Conservation (phyloP, 441 rosid species). For the Populus hybrid region DNA sequence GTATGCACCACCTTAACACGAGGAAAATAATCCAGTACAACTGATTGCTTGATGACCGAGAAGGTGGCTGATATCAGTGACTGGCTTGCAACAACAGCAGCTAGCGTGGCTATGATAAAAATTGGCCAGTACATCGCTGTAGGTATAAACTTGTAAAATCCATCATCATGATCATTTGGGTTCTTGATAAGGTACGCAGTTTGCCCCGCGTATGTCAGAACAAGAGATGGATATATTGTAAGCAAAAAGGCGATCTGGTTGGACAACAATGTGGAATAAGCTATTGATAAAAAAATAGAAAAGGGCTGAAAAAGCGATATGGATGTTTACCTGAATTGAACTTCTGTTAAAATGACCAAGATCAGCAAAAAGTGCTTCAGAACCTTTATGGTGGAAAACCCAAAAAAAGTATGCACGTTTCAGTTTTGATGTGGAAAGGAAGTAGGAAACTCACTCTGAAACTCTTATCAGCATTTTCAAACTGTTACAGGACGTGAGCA, state of each 20-base stretch:
- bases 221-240: conserved; percentile 59
- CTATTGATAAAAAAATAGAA: neutral
- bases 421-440: neutral
- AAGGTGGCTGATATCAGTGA: conserved; percentile 71
- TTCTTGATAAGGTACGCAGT: conserved; percentile 65
- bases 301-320: neutral
- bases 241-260: conserved; percentile 56
- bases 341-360: conserved; percentile 65
- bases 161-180: conserved; percentile 54
- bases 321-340: conserved; percentile 51
- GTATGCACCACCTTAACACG: conserved; percentile 69
- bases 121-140: conserved; percentile 57
- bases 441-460: neutral
- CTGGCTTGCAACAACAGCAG: conserved; percentile 69
- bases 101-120: conserved; percentile 50
- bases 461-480: neutral
- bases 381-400: conserved; percentile 34
- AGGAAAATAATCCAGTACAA: conserved; percentile 69
- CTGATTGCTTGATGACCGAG: conserved; percentile 70
- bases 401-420: neutral
- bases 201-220: conserved; percentile 71
- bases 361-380: conserved; percentile 71
- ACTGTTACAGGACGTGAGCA: neutral
- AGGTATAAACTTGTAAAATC: conserved; percentile 68
- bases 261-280: conserved; percentile 17